Evolutionary conservation across 768 basidiomycete species (phyloP).

Genomic region (Pulveroboletus sp.): DNA sequence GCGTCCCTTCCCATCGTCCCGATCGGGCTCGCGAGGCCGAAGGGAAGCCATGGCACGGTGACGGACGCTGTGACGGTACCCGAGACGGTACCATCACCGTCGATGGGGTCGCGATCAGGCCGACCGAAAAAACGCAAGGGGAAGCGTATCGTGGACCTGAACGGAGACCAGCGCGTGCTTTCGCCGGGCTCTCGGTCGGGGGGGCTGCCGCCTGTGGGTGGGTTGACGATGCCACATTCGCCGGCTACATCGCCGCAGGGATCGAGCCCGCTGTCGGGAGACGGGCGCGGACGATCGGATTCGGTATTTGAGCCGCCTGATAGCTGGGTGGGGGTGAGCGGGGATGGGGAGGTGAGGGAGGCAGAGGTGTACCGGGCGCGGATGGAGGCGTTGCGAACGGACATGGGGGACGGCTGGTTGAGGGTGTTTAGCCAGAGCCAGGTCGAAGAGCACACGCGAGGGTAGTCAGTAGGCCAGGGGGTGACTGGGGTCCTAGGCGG

Average conservation of each 20-base stretch:
- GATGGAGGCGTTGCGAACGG: conserved; percentile 78
- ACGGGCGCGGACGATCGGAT: conserved; percentile 14
- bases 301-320: conserved; percentile 55
- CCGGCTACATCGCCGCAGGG: conserved; percentile 17
- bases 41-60: conserved; percentile 10
- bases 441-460: background rate
- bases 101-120: conserved; percentile 36
- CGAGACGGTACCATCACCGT: conserved; percentile 24
- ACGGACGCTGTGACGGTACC: conserved; percentile 20
- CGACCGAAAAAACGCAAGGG: conserved; percentile 55
- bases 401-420: conserved; percentile 89
- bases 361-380: conserved; percentile 70
- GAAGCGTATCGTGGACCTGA: conserved; percentile 77
- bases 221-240: conserved; percentile 4
- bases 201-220: background rate
- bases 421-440: conserved; percentile 66
- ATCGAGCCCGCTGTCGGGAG: conserved; percentile 12
- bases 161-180: conserved; percentile 40
- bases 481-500: conserved; percentile 28
- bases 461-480: background rate
- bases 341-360: conserved; percentile 37
- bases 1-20: conserved; percentile 59
- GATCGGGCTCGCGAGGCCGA: conserved; percentile 38
- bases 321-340: background rate
- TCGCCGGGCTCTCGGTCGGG: conserved; percentile 9